phyloP scores from a whole-genome alignment of 371 early-diverging fungal species.

The Batkoa obscura region DNA sequence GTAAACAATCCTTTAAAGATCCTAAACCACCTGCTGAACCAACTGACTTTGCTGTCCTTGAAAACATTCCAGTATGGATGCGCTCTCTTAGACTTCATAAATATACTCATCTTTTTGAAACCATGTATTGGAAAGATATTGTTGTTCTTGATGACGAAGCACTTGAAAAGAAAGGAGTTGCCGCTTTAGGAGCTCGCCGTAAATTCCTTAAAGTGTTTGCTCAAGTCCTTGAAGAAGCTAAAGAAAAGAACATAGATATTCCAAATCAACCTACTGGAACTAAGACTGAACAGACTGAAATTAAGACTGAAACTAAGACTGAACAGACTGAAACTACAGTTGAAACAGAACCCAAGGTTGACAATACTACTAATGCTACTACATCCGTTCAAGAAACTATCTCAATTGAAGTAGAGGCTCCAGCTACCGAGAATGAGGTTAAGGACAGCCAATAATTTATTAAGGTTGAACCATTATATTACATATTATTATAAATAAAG shows the following conservation, averaged over 20 bases:
- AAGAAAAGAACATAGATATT: not conserved
- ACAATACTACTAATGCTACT: too few relatives aligned
- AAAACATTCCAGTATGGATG: slow-evolving; percentile 67
- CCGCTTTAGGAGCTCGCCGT: slow-evolving; percentile 82
- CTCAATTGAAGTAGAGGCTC: too few relatives aligned
- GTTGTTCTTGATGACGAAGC: slow-evolving; percentile 66
- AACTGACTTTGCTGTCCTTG: not conserved
- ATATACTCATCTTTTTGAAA: slow-evolving; percentile 72
- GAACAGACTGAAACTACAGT: too few relatives aligned
- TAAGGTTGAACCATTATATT: too few relatives aligned
- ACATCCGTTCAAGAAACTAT: too few relatives aligned
- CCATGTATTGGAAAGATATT: slow-evolving; percentile 70
- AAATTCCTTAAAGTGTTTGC: slow-evolving; percentile 94
- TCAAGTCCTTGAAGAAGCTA: slow-evolving; percentile 36
- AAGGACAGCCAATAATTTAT: too few relatives aligned
- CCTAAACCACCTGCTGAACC: not conserved
- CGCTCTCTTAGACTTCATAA: slow-evolving; percentile 82
- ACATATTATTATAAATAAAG: too few relatives aligned
- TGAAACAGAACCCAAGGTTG: too few relatives aligned
- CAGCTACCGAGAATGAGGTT: too few relatives aligned
- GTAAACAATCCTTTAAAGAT: not conserved
- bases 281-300: too few relatives aligned
- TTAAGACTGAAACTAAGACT: too few relatives aligned
- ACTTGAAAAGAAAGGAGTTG: slow-evolving; percentile 66
- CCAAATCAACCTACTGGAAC: too few relatives aligned